These are phyloP conservation scores for Colletotrichum sp. DNA, from an alignment of 2,329 filamentous ascomycete species.

Conservation along the genomic window DNA sequence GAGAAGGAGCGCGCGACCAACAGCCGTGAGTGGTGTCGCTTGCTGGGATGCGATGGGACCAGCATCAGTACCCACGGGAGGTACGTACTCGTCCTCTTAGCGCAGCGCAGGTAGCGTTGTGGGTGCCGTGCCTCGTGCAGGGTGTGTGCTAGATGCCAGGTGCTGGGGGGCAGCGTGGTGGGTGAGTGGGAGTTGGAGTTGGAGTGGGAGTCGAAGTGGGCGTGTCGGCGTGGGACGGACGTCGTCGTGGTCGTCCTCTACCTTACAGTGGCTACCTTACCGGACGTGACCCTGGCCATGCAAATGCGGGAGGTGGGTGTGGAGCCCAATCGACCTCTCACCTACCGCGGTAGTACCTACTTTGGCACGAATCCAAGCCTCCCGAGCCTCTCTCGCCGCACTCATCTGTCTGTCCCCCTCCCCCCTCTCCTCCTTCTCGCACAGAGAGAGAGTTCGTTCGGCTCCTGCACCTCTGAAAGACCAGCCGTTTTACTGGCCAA, in stretches of 20 bases:
- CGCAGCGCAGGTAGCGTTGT: neutral
- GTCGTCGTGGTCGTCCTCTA: neutral
- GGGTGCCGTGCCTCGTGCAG: conserved; percentile 12
- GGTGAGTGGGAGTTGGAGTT: conserved; percentile 15
- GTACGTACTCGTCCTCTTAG: neutral
- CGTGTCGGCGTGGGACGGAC: neutral
- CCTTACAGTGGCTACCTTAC: neutral
- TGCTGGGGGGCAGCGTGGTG: conserved; percentile 3
- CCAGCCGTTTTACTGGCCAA: conserved; percentile 6
- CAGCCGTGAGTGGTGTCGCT: conserved; percentile 11
- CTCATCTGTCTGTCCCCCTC: neutral
- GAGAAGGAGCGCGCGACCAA: neutral
- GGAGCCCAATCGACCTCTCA: neutral
- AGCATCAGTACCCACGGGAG: neutral
- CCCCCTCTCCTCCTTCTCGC: neutral
- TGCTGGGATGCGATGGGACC: neutral
- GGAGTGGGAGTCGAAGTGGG: conserved; percentile 15
- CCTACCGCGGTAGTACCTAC: neutral
- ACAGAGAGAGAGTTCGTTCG: neutral
- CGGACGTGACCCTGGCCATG: neutral
- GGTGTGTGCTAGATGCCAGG: neutral
- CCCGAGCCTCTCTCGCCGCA: neutral
- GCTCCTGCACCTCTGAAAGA: neutral
- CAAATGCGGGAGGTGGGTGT: conserved; percentile 18
- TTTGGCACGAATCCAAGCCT: neutral